A percentile compares a stretch with the other conserved stretches of the same genome.
These are phyloP conservation scores for Pseudogymnoascus sp. DNA, from an alignment of 2,329 filamentous ascomycete species.

Conservation along the genomic window DNA sequence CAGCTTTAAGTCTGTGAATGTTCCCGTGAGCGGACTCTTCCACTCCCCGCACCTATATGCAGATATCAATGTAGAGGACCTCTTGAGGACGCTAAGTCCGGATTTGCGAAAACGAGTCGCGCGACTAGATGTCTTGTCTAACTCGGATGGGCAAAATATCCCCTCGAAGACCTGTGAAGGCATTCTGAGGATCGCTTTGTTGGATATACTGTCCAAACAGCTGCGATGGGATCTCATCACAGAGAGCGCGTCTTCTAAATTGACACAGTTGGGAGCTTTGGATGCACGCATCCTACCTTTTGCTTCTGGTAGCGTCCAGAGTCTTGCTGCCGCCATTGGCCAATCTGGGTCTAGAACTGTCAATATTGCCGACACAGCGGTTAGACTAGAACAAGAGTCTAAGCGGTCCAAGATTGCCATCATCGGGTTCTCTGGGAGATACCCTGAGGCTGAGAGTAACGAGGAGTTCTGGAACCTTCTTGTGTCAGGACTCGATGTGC, in stretches of 20 bases:
- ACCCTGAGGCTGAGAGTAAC: slow-evolving; percentile 26
- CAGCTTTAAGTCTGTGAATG: slow-evolving; percentile 14
- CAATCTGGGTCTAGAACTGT: slow-evolving; percentile 32
- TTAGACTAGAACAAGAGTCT: slow-evolving; percentile 14
- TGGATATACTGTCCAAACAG: no score
- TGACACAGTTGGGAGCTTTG: slow-evolving; percentile 26
- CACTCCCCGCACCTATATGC: slow-evolving; percentile 26
- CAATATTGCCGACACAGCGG: slow-evolving; percentile 31
- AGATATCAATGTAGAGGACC: no score
- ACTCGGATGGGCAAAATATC: no score
- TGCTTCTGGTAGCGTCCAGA: no score
- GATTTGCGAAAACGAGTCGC: no score
- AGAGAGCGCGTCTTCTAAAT: slow-evolving; percentile 33
- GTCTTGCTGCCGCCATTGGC: no score
- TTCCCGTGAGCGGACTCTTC: slow-evolving; percentile 23
- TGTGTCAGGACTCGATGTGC: slow-evolving; percentile 63
- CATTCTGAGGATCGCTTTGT: no score
- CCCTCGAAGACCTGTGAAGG: no score
- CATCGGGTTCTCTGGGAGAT: slow-evolving; percentile 29
- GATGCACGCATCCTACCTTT: no score
- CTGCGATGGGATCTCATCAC: slow-evolving; percentile 35
- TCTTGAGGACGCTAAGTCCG: no score
- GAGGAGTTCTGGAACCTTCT: slow-evolving; percentile 35
- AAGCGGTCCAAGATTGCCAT: slow-evolving; percentile 48
- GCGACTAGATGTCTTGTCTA: no score